Evolutionary conservation across 2,329 filamentous ascomycete species (phyloP).

Genomic region (Trichoderma simmonsii): DNA sequence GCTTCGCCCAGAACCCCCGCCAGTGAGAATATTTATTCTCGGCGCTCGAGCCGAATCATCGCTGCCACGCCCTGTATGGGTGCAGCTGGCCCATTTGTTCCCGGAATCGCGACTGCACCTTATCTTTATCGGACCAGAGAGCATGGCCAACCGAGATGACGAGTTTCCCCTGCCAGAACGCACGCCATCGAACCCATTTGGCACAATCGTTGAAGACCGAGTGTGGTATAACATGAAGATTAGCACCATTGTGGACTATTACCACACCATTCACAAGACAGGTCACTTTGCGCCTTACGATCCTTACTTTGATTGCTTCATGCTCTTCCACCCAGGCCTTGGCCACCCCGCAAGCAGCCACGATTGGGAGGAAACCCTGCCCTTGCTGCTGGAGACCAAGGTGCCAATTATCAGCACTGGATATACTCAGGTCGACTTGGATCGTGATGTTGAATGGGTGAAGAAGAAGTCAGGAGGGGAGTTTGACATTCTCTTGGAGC

Average conservation of each 20-base stretch:
- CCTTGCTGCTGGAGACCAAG: constrained; percentile 89
- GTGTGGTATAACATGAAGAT: constrained; percentile 91
- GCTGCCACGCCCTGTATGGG: constrained; percentile 88
- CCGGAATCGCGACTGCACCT: constrained; percentile 87
- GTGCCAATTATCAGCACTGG: constrained; percentile 91
- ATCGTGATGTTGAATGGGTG: constrained; percentile 88
- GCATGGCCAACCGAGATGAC: constrained; percentile 88
- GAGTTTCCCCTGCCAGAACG: constrained; percentile 89
- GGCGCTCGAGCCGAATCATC: constrained; percentile 97
- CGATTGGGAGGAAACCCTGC: constrained; percentile 91
- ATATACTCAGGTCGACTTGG: constrained; percentile 93
- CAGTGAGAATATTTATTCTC: constrained; percentile 87
- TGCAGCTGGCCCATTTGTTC: constrained; percentile 91
- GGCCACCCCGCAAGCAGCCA: constrained; percentile 90
- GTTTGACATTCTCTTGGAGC: constrained; percentile 86
- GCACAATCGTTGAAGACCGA: constrained; percentile 89
- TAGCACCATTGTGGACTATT: constrained; percentile 96
- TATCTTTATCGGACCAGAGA: constrained; percentile 92
- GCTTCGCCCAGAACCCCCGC: constrained; percentile 77
- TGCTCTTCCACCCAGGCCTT: constrained; percentile 94
- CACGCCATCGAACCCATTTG: constrained; percentile 84
- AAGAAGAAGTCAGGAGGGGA: constrained; percentile 81
- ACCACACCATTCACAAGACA: constrained; percentile 90
- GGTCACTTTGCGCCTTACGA: constrained; percentile 92
- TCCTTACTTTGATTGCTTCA: constrained; percentile 96